Evolutionary conservation across 371 early-diverging fungal species (phyloP).

Genomic region (Funneliformis caledonium): DNA sequence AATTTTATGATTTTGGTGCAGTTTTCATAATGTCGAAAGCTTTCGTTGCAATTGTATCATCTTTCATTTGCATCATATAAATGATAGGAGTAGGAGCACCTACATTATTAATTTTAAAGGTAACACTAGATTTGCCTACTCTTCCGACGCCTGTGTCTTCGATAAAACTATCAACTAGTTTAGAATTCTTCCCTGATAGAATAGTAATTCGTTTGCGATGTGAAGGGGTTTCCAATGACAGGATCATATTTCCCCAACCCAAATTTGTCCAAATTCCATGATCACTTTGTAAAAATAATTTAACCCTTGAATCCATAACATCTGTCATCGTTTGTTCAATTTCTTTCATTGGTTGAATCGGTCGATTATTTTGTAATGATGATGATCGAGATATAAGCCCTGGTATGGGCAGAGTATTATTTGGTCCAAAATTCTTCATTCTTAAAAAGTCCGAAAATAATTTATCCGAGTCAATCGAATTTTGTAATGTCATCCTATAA

Average conservation of each 20-base stretch:
- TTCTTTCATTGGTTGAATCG: neutral
- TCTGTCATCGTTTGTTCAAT: neutral
- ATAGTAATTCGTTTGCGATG: conserved; percentile 35
- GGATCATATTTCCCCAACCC: conserved; percentile 35
- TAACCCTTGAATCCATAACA: conserved; percentile 34
- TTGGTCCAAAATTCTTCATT: neutral
- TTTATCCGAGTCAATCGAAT: neutral
- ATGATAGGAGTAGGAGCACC: neutral
- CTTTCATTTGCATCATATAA: conserved; percentile 41
- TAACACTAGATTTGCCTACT: conserved; percentile 22
- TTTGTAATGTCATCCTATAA: conserved; percentile 20
- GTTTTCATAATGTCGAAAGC: conserved; percentile 29
- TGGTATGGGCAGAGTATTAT: neutral
- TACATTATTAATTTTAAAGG: conserved; percentile 25
- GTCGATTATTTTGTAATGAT: conserved; percentile 16
- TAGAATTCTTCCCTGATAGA: conserved; percentile 32
- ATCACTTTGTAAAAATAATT: conserved; percentile 36
- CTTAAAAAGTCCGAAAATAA: neutral
- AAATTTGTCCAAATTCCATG: conserved; percentile 40
- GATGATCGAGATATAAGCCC: conserved; percentile 19
- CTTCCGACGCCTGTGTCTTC: conserved; percentile 21
- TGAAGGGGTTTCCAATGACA: conserved; percentile 32
- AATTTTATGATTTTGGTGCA: neutral
- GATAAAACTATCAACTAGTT: conserved; percentile 34
- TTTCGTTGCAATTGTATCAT: conserved; percentile 20